Base-by-base conservation (phyloP, 2,329 filamentous ascomycete species). In the Pseudogymnoascus sp. region DNA sequence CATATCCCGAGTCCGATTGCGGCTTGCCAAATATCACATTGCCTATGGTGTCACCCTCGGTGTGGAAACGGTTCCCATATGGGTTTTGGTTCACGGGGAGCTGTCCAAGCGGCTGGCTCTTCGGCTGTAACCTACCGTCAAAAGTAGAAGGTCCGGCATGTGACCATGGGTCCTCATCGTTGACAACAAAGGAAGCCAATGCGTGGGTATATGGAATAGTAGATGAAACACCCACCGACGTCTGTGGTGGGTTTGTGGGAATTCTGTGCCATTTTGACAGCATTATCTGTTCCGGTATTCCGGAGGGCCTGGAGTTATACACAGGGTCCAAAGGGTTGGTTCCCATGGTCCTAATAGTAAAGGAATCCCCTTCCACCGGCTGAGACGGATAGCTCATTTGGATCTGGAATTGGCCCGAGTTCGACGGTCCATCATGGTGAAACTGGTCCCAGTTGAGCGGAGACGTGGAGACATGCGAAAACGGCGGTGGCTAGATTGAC, bases 1-100 rank as follows among this genome's bases (percentile, higher is more conserved):
- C 72, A 70, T 74, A 76, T 62, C 76, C 71, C 37, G 72, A 74
- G 64, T 75, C 72, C 31, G 70, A 72, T 67, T 67, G 67, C n/a
- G 73, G 60, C 53, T 65, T 65, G 61, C 65, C 63, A 69, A 65
- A 70, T 63, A 67, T 65, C 62, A 71, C 66, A 59, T 64, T 66
- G 42, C 67, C 67, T 19, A 14, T 11, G n/a, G 14, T 13, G 24
- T 29, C 44, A 8, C 44, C 4, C 44, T 50, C 44, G 3, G 44
- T 29, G 14, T 53, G 44, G 8, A 53, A 29, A 6, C 26, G 50
- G 29, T 19, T 56, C 29, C 50, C 50, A 33, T 56, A 33, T 33
- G 16, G 26, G 11, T 21, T 33, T 13, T 56, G 50, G 6, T 21
- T 33, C 50, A 19, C n/a, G 4, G n/a, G 26, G 3, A 13, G 29